phyloP scores from a whole-genome alignment of 306 rosid genomes.

The Carpinus viminea region DNA sequence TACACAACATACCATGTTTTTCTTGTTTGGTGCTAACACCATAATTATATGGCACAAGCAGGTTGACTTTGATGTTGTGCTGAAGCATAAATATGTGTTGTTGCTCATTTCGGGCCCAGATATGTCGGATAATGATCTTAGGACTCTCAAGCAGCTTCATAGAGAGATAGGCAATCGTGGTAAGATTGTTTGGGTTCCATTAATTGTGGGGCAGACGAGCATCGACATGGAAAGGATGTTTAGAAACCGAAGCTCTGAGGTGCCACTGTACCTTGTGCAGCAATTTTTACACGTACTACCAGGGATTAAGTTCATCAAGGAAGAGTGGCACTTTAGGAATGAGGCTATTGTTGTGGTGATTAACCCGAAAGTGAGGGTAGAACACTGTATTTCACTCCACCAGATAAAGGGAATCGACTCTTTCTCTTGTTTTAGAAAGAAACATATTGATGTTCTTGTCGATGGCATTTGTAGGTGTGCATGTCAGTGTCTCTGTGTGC shows the following conservation, averaged over 20 bases:
- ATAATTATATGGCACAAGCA: neutral
- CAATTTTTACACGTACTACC: neutral
- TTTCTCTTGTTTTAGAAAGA: constrained; percentile 14
- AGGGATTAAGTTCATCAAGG: constrained; percentile 36
- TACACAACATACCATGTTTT: no score
- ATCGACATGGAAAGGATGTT: constrained; percentile 13
- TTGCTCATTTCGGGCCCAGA: constrained; percentile 17
- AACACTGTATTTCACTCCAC: constrained; percentile 27
- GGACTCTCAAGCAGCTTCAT: constrained; percentile 18
- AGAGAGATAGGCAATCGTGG: constrained; percentile 26
- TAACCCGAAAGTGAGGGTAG: constrained; percentile 28
- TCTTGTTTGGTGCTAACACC: neutral
- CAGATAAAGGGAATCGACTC: constrained; percentile 26
- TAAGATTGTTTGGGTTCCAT: constrained; percentile 47
- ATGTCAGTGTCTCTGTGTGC: neutral
- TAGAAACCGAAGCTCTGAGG: neutral
- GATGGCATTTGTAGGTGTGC: neutral
- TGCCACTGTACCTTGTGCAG: constrained; percentile 41
- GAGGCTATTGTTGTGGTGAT: constrained; percentile 38
- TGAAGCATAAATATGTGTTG: constrained; percentile 9
- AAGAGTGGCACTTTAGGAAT: constrained; percentile 39
- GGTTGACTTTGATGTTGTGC: constrained; percentile 9
- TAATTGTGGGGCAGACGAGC: constrained; percentile 26
- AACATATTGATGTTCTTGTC: neutral
- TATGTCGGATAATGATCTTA: constrained; percentile 35